Conservation (phyloP, 148 eudicot species). For the Cornus florida region DNA sequence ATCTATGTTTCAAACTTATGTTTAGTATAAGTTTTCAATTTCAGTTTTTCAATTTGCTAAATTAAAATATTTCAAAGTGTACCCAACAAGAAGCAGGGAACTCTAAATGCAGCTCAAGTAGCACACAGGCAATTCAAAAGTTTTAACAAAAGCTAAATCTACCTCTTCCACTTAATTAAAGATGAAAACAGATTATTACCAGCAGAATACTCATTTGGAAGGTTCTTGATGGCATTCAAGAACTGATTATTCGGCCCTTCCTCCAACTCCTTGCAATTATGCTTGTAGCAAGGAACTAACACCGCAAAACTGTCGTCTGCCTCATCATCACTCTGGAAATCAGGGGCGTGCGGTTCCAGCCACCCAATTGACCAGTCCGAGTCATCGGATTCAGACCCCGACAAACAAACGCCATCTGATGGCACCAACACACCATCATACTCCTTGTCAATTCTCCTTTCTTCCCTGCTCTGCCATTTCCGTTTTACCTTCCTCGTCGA, state of each 20-base stretch:
- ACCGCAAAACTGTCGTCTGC: constrained; percentile 86
- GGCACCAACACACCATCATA: constrained; percentile 85
- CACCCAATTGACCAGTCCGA: constrained; percentile 99
- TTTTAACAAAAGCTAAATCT: not conserved
- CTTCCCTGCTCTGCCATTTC: constrained; percentile 78
- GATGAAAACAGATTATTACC: constrained; percentile 31
- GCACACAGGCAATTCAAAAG: not conserved
- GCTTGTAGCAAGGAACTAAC: constrained; percentile 81
- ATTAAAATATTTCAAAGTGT: not conserved
- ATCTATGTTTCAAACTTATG: no score
- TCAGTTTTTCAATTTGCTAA: no score
- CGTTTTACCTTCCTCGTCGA: constrained; percentile 54
- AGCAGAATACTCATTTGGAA: constrained; percentile 44
- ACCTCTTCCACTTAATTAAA: not conserved
- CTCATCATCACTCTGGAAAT: constrained; percentile 83
- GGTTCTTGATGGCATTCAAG: constrained; percentile 47
- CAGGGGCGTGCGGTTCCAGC: constrained; percentile 90
- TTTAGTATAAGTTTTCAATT: no score
- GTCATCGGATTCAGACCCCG: constrained; percentile 91
- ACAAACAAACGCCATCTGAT: constrained; percentile 76
- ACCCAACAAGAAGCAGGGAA: not conserved
- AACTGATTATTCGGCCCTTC: constrained; percentile 40
- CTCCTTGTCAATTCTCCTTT: constrained; percentile 75
- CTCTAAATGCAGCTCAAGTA: not conserved
- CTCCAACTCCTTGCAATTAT: constrained; percentile 31